Evolutionary conservation across 2,329 filamentous ascomycete genomes (phyloP).

Genomic region (Bisporella sp.): DNA sequence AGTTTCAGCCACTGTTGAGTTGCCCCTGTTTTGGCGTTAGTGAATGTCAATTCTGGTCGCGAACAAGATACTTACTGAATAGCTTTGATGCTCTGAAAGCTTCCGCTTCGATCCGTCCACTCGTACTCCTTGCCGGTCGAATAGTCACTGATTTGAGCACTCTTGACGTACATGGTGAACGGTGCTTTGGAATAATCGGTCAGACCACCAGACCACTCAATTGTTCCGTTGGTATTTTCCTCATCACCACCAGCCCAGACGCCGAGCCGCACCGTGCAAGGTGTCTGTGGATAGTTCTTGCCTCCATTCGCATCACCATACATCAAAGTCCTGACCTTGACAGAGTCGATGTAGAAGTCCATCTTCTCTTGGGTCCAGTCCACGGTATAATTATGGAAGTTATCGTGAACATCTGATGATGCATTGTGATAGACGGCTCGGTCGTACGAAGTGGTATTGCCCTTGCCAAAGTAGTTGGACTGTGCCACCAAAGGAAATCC

Average conservation of each 20-base stretch:
- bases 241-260: conserved; percentile 60
- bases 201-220: conserved; percentile 62
- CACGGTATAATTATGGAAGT: conserved; percentile 64
- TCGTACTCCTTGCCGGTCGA: conserved; percentile 56
- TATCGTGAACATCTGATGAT: conserved; percentile 43
- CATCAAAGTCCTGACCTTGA: conserved; percentile 55
- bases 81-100: conserved; percentile 56
- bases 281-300: conserved; percentile 66
- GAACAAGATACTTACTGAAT: conserved; percentile 36
- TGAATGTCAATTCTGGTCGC: not conserved
- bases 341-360: conserved; percentile 64
- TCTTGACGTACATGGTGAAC: conserved; percentile 69
- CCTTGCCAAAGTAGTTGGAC: conserved; percentile 74
- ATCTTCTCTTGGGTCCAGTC: conserved; percentile 63
- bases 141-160: conserved; percentile 49
- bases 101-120: conserved; percentile 55
- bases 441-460: conserved; percentile 64
- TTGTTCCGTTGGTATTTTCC: conserved; percentile 45
- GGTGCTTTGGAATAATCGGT: conserved; percentile 61
- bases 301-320: conserved; percentile 55
- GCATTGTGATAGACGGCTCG: conserved; percentile 59
- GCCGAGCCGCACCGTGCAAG: conserved; percentile 62
- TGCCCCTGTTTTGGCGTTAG: conserved; percentile 37
- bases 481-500: conserved; percentile 55
- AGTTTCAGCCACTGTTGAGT: conserved; percentile 45